Evolutionary conservation across 306 rosid species (phyloP).

Genomic region (Prunus mongolica): DNA sequence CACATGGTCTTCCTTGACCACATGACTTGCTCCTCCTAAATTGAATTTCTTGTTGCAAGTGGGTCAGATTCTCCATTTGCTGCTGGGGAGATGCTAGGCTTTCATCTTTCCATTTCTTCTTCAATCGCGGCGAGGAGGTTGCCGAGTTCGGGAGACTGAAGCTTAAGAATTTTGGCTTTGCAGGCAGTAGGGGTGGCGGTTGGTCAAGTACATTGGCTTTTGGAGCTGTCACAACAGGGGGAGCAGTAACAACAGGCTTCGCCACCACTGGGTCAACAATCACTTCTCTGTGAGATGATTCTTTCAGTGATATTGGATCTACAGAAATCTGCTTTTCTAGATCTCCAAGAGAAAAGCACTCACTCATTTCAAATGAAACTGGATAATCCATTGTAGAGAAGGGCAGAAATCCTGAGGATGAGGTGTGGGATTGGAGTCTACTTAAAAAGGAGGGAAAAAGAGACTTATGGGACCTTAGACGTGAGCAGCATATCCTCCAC

Average conservation of each 20-base stretch:
- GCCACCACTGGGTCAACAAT: neutral
- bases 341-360: neutral
- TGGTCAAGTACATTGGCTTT: conserved; percentile 21
- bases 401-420: conserved; percentile 16
- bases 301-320: conserved; percentile 66
- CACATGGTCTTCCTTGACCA: conserved; percentile 37
- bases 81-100: conserved; percentile 31
- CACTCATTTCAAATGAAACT: conserved; percentile 21
- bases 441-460: conserved; percentile 24
- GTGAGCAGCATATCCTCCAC: conserved; percentile 34
- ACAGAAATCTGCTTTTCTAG: conserved; percentile 67
- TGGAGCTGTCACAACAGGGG: conserved; percentile 28
- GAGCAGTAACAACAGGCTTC: conserved; percentile 31
- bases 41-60: conserved; percentile 29
- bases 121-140: conserved; percentile 50
- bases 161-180: conserved; percentile 62
- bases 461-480: conserved; percentile 1
- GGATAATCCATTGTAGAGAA: conserved; percentile 23
- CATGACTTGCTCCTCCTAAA: conserved; percentile 65
- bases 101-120: conserved; percentile 38
- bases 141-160: conserved; percentile 72
- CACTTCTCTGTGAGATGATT: conserved; percentile 21
- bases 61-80: conserved; percentile 17
- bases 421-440: neutral
- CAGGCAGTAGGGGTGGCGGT: conserved; percentile 52